Base-by-base conservation (phyloP, 768 basidiomycete species). In the Tricholomella constricta region DNA sequence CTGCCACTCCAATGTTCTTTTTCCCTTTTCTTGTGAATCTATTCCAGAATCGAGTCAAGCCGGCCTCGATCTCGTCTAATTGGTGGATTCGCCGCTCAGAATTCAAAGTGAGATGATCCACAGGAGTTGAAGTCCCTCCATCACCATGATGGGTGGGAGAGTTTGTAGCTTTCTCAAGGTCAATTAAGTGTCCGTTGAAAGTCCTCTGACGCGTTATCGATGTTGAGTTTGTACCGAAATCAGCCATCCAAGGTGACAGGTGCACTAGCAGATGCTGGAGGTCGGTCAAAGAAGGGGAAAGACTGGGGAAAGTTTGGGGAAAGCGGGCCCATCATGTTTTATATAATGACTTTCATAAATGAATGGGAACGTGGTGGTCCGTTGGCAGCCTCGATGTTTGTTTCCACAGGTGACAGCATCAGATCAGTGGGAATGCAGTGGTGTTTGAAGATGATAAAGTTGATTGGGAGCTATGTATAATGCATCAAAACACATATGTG, bases 11-110 rank as follows among this genome's bases (percentile, higher is more conserved):
- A 27, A 82, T 65, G 17, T 73, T 72, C 52, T 56, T 62, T 65
- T 74, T 81, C 7, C 79, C 81, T 55, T 69, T 75, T 43, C 78
- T 70, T 38, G 68, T 69, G 54, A 82, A 82, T 26, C 78, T 70
- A 45, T 75, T 65, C 71, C 73, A 72, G 53, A 80, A 77, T 19
- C 58, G 64, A 26, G 61, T 59, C 20, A 73, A 57, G 5, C 63
- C 54, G 20, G 54, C 54, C 23, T 56, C 54, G 19, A 59, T 40
- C 25, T 56, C 58, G 19, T 49, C 54, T 17, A 55, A 7, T 17
- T 48, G 23, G 8, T 14, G 27, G 19, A 38, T 23, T 14, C 14
- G 25, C 3, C 41, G 31, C 14, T 32, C 32, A 23, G 45, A 41
- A 20, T 35, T 41, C 15, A 26, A 26, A n/a, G 25, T 27, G 17